Conservation (phyloP, 2,329 filamentous ascomycete species). For the Colletotrichum sp. region DNA sequence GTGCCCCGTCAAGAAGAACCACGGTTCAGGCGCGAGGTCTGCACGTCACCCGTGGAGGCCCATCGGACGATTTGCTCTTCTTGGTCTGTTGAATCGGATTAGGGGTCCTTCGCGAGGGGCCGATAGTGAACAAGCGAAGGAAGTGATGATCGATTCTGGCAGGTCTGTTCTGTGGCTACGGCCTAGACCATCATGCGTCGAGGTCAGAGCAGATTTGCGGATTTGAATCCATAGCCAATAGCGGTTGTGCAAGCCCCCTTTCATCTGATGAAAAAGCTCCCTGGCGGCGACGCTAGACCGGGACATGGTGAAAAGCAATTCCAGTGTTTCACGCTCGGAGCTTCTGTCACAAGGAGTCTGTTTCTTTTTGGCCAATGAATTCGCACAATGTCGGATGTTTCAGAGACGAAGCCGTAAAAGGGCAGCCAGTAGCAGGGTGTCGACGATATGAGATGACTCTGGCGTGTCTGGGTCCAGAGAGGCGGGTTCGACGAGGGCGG, state of each 20-base stretch:
- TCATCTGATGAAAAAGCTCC: slow-evolving; percentile 14
- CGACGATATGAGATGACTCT: background rate
- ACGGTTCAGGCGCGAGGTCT: background rate
- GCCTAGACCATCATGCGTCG: background rate
- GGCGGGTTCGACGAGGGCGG: background rate
- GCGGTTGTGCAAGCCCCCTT: background rate
- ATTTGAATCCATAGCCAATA: background rate
- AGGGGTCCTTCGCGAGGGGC: background rate
- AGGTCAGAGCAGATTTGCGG: slow-evolving; percentile 1
- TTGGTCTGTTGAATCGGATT: background rate
- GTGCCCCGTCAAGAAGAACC: background rate
- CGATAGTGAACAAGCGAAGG: background rate
- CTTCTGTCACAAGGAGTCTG: background rate
- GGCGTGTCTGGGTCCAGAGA: background rate
- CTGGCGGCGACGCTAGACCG: slow-evolving; percentile 6
- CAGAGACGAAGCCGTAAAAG: background rate
- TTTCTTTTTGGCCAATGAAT: background rate
- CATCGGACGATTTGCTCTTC: background rate
- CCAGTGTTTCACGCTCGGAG: slow-evolving; percentile 14
- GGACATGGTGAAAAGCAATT: slow-evolving; percentile 10
- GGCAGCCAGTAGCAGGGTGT: background rate
- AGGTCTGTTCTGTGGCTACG: background rate
- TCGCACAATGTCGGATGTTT: background rate
- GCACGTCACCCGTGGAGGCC: background rate
- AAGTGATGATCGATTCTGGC: background rate